These are phyloP conservation scores for Leccinum ponderosum DNA, from an alignment of 1,284 basidiomycete species.

Conservation along the genomic window DNA sequence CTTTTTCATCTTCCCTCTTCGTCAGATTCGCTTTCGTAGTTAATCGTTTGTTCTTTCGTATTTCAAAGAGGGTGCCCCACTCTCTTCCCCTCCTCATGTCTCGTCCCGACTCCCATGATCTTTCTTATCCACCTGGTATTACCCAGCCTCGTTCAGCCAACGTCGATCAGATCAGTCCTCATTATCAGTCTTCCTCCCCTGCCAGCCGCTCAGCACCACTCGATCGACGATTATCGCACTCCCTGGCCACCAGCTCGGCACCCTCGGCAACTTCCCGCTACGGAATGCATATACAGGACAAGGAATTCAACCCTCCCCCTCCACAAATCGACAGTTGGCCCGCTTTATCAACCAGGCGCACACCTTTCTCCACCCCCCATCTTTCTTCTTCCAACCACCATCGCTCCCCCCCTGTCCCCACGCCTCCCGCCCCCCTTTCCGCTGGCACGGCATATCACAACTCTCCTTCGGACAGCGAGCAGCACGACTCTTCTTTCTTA, in stretches of 20 bases:
- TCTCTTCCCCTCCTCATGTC: slow-evolving; percentile 33
- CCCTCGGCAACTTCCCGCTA: slow-evolving; percentile 34
- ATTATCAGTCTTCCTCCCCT: slow-evolving; percentile 17
- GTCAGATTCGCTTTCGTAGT: slow-evolving; percentile 35
- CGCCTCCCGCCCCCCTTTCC: slow-evolving; percentile 16
- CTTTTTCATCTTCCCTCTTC: slow-evolving; percentile 24
- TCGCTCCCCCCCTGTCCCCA: slow-evolving; percentile 29
- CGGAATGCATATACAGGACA: slow-evolving; percentile 37
- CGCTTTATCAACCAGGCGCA: slow-evolving; percentile 48
- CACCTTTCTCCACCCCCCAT: slow-evolving; percentile 30
- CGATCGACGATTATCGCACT: slow-evolving; percentile 27
- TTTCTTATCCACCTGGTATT: slow-evolving; percentile 42
- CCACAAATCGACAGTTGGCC: slow-evolving; percentile 29
- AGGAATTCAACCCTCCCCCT: slow-evolving; percentile 33
- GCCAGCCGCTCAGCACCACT: slow-evolving; percentile 9
- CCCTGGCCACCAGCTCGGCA: slow-evolving; percentile 16
- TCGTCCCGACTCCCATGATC: slow-evolving; percentile 44
- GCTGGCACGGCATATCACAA: slow-evolving; percentile 18
- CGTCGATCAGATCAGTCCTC: slow-evolving; percentile 18
- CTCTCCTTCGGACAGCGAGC: slow-evolving; percentile 38
- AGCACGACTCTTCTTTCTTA: slow-evolving; percentile 37
- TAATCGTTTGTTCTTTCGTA: slow-evolving; percentile 30
- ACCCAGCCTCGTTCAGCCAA: slow-evolving; percentile 17
- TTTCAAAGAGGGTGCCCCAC: slow-evolving; percentile 9
- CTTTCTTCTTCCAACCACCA: slow-evolving; percentile 37